Base-by-base conservation (phyloP, 768 basidiomycete species). In the Tephrocybe sp. region DNA sequence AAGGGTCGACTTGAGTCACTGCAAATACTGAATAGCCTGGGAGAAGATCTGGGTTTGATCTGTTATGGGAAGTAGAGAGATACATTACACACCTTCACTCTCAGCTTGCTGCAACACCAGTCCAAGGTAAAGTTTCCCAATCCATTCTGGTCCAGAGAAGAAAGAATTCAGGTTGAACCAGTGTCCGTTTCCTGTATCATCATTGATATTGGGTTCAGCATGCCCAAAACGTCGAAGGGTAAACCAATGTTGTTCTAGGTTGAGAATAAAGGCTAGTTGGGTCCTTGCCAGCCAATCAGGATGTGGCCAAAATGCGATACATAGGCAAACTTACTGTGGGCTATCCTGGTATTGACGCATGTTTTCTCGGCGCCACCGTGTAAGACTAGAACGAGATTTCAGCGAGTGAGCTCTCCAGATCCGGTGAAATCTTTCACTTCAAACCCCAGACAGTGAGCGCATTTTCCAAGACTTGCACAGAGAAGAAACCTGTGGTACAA, bases 71-170 rank as follows among this genome's bases (percentile, higher is more conserved):
- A 11, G n/a, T n/a, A 27, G n/a, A 5, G 31, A 19, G 18, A 13
- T 34, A 31, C n/a, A n/a, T n/a, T n/a, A 61, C 70, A 54, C 64
- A 83, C 93, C 94, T 65, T 94, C 90, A 19, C 76, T 64, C 62
- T 95, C 93, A 16, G 92, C 87, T 68, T 95, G 90, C 51, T 91
- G 84, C 30, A 97, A 69, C 40, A 91, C 82, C 86, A 95, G 86
- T 44, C 83, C 82, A 4, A 97, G 80, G 69, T 92, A 94, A 1
- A 84, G 79, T 57, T 82, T 87, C 24, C 88, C 78, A 25, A 97
- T 79, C 89, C 91, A 92, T 64, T 92, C 84, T 8, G 94, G 92
- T 4, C 67, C 63, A 27, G 72, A 53, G 12, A 86, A 70, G 56
- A 78, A 85, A 8, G 92, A 94, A 62, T 95, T 88, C 9, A 96